A percentile compares a stretch with the other conserved stretches of the same genome.
Conservation (phyloP, 2,329 filamentous ascomycete genomes). For the Zymoseptoria tritici region DNA sequence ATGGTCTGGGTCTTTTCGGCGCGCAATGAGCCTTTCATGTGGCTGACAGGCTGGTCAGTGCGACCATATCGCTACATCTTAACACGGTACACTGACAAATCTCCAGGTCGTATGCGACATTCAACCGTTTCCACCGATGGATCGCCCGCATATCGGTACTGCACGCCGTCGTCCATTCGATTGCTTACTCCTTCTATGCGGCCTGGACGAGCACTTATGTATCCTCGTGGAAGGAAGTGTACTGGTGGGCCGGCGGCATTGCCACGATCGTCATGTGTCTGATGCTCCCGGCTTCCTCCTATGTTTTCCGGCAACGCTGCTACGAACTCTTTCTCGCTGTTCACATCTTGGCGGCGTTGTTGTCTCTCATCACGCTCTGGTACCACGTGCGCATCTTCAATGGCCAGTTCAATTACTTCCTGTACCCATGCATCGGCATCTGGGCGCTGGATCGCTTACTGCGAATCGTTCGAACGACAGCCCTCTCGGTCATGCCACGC, state of each 20-base stretch:
- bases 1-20: conserved; percentile 60
- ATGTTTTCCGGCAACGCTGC: conserved; percentile 45
- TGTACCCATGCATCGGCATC: conserved; percentile 44
- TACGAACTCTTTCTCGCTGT: conserved; percentile 47
- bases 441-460: conserved; percentile 46
- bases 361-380: conserved; percentile 46
- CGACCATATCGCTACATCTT: not conserved
- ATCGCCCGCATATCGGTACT: conserved; percentile 55
- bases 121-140: conserved; percentile 61
- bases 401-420: conserved; percentile 42
- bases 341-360: conserved; percentile 47
- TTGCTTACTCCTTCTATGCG: conserved; percentile 45
- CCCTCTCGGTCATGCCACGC: conserved; percentile 36
- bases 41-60: conserved; percentile 55
- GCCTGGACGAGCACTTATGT: conserved; percentile 7
- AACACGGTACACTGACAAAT: not conserved
- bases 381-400: conserved; percentile 49
- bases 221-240: conserved; percentile 34
- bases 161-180: conserved; percentile 56
- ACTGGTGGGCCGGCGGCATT: conserved; percentile 46
- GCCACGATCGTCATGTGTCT: conserved; percentile 41
- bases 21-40: conserved; percentile 59
- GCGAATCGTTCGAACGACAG: conserved; percentile 38
- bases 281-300: conserved; percentile 43
- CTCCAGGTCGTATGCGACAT: conserved; percentile 50